A percentile compares a stretch with the other conserved stretches of the same genome.
Conservation (phyloP, 148 eudicot genomes). For the Arbutus unedo region DNA sequence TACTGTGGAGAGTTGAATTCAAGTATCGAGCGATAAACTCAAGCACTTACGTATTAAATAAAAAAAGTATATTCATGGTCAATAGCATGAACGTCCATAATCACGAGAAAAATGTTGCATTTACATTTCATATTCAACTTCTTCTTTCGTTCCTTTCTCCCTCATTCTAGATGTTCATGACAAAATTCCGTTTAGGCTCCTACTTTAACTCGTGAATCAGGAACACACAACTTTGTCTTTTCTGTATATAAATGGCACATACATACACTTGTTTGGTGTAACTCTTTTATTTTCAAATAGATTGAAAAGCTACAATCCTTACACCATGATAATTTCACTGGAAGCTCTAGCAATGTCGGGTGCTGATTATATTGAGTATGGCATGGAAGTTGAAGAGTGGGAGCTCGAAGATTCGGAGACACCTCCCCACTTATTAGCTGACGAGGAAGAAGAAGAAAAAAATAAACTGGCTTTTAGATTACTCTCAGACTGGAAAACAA, state of each 20-base stretch:
- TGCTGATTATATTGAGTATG: conserved; percentile 25
- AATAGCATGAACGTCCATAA: not conserved
- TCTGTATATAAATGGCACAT: not conserved
- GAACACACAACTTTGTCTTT: not conserved
- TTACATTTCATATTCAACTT: not conserved
- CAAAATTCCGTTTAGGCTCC: not conserved
- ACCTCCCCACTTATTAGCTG: conserved; percentile 38
- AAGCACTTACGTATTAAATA: no score
- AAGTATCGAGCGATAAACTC: no score
- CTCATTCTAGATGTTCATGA: not conserved
- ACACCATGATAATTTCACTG: conserved; percentile 31
- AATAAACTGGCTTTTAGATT: not conserved
- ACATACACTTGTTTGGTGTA: not conserved
- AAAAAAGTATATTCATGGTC: not conserved
- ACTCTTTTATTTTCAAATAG: not conserved
- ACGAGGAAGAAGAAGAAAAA: conserved; percentile 25
- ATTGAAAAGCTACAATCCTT: not conserved
- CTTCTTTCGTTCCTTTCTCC: not conserved
- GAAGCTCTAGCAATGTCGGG: conserved; percentile 59
- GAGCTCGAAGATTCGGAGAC: conserved; percentile 32
- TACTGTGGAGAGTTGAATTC: no score
- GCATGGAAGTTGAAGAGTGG: conserved; percentile 40
- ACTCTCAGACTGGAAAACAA: not conserved
- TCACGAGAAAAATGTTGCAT: not conserved
- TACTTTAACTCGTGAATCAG: not conserved